Percentiles rank a stretch among this genome's conserved stretches.
Conservation (phyloP, 2,329 filamentous ascomycete genomes). For the Claviceps pazoutovae region DNA sequence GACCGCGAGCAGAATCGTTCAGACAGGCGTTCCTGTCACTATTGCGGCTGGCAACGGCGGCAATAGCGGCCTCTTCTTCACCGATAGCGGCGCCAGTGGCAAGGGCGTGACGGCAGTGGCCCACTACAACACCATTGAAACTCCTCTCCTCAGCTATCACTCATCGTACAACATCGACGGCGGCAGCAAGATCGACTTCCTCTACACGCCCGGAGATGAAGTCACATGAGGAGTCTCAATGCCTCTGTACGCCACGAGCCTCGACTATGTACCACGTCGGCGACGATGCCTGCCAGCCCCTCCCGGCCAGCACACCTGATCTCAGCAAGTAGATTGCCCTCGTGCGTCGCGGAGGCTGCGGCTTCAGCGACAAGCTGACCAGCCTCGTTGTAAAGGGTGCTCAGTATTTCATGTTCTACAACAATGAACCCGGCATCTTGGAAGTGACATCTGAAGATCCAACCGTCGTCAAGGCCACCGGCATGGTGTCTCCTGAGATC, state of each 20-base stretch:
- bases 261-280: constrained; percentile 17
- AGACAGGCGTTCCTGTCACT: constrained; percentile 26
- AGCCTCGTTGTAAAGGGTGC: constrained; percentile 29
- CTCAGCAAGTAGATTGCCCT: constrained; percentile 39
- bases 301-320: constrained; percentile 35
- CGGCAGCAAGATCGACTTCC: not conserved
- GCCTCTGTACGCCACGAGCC: constrained; percentile 18
- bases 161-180: constrained; percentile 21
- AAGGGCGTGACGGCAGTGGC: constrained; percentile 29
- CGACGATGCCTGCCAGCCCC: constrained; percentile 15
- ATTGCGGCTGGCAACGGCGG: constrained; percentile 32
- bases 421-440: constrained; percentile 28
- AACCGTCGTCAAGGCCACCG: constrained; percentile 16
- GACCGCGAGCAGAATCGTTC: constrained; percentile 26
- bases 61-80: constrained; percentile 25
- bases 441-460: constrained; percentile 7
- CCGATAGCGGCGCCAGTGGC: constrained; percentile 24
- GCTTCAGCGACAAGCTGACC: not conserved
- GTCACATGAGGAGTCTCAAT: constrained; percentile 6
- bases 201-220: not conserved
- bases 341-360: constrained; percentile 25
- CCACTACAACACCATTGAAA: constrained; percentile 25
- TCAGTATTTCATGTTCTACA: constrained; percentile 48
- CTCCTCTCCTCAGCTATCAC: constrained; percentile 23
- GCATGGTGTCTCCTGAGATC: constrained; percentile 25